Base-by-base conservation (phyloP, 306 rosid genomes). In the Dryas alaskensis region DNA sequence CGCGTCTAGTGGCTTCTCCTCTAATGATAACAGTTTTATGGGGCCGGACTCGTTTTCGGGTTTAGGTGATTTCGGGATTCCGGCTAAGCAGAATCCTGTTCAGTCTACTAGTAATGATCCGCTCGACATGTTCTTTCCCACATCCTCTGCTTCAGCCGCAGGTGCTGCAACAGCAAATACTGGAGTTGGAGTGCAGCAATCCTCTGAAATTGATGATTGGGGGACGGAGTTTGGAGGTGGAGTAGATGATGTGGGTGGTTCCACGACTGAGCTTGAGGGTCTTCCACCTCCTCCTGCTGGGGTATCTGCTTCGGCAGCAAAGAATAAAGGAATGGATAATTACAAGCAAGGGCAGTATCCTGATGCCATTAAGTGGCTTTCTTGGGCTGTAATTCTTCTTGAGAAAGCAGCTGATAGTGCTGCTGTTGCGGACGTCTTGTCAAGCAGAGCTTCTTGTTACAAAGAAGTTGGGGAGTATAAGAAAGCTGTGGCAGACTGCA, bases 221-320 rank as follows among this genome's bases (percentile, higher is more conserved):
- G 97, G 96, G 52, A 49, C 89, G 0, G 96, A 80, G 66, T 91
- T 94, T 77, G 96, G 89, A 58, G 87, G 82, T 17, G 96, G 87
- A 60, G 82, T 68, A 6, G 84, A 88, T 55, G 92, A 88, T 70
- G 84, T 47, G 16, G 90, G 89, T 57, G 91, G 88, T 59, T 73
- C 93, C 25, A 94, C 99, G 22, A 95, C 92, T 76, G 99, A 95
- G 84, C 91, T 95, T 50, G 99, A 92, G 44, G 98, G 98, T 68
- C 92, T 95, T 80, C 99, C 99, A 47, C 98, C 99, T 17, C 97
- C 99, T 70, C 99, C 99, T 55, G 85, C 93, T 72, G 98, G 98
- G 62, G 72, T 95, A 46, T 81, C 96, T 0, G 88, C 90, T 45
- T 81, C 95, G 7, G 10, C 82, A 19, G 99, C 99, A 5, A 92